phyloP scores from a whole-genome alignment of 179 eudicot genomes.

The Nepenthes alata region DNA sequence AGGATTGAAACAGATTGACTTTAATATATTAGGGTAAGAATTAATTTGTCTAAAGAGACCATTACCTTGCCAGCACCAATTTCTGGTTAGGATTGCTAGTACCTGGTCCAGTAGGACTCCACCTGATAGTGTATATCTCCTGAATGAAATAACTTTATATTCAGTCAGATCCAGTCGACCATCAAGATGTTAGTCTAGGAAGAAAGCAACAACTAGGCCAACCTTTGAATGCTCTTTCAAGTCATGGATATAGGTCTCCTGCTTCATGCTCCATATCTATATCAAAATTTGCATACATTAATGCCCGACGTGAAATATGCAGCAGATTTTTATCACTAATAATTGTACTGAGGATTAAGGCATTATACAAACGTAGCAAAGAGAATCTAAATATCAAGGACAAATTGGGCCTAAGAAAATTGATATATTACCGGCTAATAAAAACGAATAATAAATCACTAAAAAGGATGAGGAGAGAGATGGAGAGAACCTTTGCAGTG shows the following conservation, averaged over 20 bases:
- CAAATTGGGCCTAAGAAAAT: not conserved
- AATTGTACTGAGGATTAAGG: no score
- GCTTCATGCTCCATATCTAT: conserved; percentile 90
- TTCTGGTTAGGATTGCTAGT: conserved; percentile 84
- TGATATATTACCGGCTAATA: not conserved
- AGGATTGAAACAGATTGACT: not conserved
- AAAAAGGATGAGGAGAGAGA: not conserved
- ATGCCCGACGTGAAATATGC: no score
- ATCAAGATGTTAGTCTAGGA: not conserved
- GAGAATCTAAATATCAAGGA: not conserved
- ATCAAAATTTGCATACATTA: conserved; percentile 9
- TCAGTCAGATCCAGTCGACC: not conserved
- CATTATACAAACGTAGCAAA: no score
- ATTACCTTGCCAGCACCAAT: conserved; percentile 77
- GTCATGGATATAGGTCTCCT: conserved; percentile 61
- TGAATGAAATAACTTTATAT: conserved; percentile 8
- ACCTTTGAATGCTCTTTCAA: conserved; percentile 85
- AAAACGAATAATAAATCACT: conserved; percentile 1
- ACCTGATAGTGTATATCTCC: conserved; percentile 94
- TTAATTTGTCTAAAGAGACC: not conserved
- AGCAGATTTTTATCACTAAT: no score
- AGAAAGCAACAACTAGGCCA: not conserved
- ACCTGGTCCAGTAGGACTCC: conserved; percentile 96
- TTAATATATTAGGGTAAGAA: not conserved
- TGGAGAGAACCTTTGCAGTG: conserved; percentile 68